phyloP scores from a whole-genome alignment of 805 yeast genomes.

The Millerozyma miso region DNA sequence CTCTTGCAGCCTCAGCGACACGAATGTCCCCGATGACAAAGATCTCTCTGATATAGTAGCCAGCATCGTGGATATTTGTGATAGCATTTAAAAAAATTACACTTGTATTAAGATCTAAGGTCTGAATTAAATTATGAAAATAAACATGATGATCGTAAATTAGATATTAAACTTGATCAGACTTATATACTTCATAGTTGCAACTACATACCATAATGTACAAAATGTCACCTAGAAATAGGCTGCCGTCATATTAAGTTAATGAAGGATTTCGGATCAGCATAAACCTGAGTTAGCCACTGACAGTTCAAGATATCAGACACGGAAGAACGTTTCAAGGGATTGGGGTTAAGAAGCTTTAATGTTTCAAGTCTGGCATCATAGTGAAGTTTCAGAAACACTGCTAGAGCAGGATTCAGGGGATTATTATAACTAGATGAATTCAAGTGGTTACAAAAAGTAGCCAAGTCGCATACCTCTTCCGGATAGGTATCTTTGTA shows the following conservation, averaged over 20 bases:
- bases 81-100: no score
- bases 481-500: conserved; percentile 27
- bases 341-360: conserved; percentile 31
- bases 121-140: no score
- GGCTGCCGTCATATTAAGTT: no score
- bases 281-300: conserved; percentile 39
- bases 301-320: conserved; percentile 25
- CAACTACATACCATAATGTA: no score
- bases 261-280: conserved; percentile 32
- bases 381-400: conserved; percentile 34
- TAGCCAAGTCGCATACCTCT: conserved; percentile 15
- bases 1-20: neutral
- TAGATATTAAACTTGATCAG: no score
- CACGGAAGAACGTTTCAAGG: conserved; percentile 18
- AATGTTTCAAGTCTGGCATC: conserved; percentile 31
- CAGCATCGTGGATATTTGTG: neutral
- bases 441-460: conserved; percentile 22
- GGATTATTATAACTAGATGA: conserved; percentile 13
- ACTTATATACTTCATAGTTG: no score
- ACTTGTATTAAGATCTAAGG: no score
- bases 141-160: no score
- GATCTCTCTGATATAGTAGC: neutral
- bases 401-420: conserved; percentile 28
- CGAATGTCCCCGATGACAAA: neutral
- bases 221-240: no score